Percentiles rank a stretch among this genome's conserved stretches.
phyloP scores from a whole-genome alignment of 2,329 filamentous ascomycete species.

The Fonsecaea pedrosoi region DNA sequence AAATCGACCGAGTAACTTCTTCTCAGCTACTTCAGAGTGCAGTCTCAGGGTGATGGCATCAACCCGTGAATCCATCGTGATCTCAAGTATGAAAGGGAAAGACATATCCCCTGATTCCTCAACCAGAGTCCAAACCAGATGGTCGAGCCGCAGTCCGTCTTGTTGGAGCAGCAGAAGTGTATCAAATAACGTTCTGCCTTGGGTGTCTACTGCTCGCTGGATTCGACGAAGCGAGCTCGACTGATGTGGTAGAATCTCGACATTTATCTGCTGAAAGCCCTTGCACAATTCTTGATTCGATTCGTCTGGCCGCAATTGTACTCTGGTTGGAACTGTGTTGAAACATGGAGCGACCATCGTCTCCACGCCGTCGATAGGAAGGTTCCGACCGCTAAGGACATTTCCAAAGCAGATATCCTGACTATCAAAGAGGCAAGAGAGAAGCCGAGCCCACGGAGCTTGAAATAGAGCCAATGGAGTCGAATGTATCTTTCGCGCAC shows the following conservation, averaged over 20 bases:
- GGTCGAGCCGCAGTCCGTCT: conserved; percentile 53
- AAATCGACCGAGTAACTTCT: conserved; percentile 25
- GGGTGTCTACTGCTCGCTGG: conserved; percentile 59
- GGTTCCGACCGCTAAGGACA: conserved; percentile 77
- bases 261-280: conserved; percentile 66
- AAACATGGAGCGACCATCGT: conserved; percentile 86
- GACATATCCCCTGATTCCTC: conserved; percentile 64
- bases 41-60: conserved; percentile 66
- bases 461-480: conserved; percentile 74
- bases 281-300: conserved; percentile 66
- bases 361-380: conserved; percentile 70
- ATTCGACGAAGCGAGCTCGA: conserved; percentile 76
- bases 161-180: conserved; percentile 81
- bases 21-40: conserved; percentile 62
- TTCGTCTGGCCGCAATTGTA: conserved; percentile 56
- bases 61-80: conserved; percentile 62
- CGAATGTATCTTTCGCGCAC: conserved; percentile 58
- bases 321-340: conserved; percentile 80
- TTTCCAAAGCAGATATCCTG: conserved; percentile 85
- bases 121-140: conserved; percentile 58
- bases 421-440: conserved; percentile 63
- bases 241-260: conserved; percentile 70
- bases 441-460: conserved; percentile 71
- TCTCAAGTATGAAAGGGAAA: conserved; percentile 77
- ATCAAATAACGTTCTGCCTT: conserved; percentile 72